Conservation (phyloP, 129 eudicot species). For the Ambrosia artemisiifolia region DNA sequence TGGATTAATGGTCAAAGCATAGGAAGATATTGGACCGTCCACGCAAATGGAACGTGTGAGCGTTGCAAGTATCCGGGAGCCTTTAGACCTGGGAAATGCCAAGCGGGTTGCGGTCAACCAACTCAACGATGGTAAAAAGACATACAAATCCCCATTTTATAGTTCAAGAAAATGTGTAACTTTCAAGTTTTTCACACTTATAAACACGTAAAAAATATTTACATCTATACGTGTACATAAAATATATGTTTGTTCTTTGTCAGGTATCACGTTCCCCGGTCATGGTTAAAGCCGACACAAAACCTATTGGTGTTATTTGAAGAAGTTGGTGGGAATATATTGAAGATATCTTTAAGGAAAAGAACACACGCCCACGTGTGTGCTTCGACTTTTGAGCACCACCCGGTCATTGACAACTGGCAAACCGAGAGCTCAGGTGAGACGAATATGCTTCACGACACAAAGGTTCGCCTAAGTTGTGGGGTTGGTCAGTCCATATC, state of each 20-base stretch:
- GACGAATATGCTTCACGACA: constrained; percentile 39
- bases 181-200: too few species aligned
- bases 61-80: constrained; percentile 62
- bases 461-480: constrained; percentile 59
- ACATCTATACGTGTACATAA: neutral
- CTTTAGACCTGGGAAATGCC: constrained; percentile 65
- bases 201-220: too few species aligned
- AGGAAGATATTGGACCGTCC: constrained; percentile 73
- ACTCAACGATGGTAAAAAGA: constrained; percentile 68
- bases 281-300: constrained; percentile 69
- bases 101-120: constrained; percentile 73
- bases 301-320: constrained; percentile 75
- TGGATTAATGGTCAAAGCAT: constrained; percentile 94
- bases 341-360: constrained; percentile 64
- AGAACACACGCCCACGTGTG: constrained; percentile 54
- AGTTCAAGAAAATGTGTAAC: neutral
- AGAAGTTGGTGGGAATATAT: constrained; percentile 82
- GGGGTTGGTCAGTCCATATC: constrained; percentile 64
- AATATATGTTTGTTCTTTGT: neutral
- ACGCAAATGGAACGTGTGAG: constrained; percentile 64
- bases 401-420: constrained; percentile 54
- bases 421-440: constrained; percentile 39
- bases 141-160: neutral
- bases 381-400: constrained; percentile 61
- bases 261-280: constrained; percentile 97